Evolutionary conservation across 2,329 filamentous ascomycete species (phyloP), one percentile per base, ranked within the genome.

Genomic region (Geosmithia putterillii): DNA sequence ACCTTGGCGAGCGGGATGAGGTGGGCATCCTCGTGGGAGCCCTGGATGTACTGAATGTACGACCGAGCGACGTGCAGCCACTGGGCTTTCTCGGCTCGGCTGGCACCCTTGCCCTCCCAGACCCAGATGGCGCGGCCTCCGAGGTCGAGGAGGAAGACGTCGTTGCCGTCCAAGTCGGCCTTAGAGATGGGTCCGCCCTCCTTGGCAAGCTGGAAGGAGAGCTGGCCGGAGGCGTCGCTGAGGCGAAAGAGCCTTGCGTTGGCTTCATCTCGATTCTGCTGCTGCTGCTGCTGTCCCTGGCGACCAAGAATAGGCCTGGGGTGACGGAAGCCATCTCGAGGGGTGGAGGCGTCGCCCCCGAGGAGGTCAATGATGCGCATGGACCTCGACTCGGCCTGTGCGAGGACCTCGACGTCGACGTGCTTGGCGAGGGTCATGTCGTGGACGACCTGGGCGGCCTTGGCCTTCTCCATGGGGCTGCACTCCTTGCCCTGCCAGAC

Each of bases 401-500:
- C 68, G 6, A 83, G 54, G 8, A 84, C 79, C 55, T 83, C 78
- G 21, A 82, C 76, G 43, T 82, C 75, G 38, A 74, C 55, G 48
- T 79, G 73, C 54, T 82, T 83, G 12, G 76, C 76, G 7, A 75
- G 59, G 0, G 73, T 81, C 69, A 79, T 67, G 46, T 80, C 74
- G 51, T 81, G 71, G 4, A 83, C 79, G 2, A 83, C 76, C 55
- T 81, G 76, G 0, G 79, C 79, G 0, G 78, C 76, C 60, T 79
- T 81, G 38, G 73, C 73, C 62, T 81, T 83, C 54, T 84, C 80
- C 75, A 82, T 81, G 0, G 79, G 79, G 40, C 73, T 78, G 54
- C 76, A 80, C 37, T 67, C 68, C 51, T 67, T 69, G 42, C 80
- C 80, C 61, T 83, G 80, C 80, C 80, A 84, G 4, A 82, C 74